Evolutionary conservation across 306 rosid species (phyloP).

Genomic region (Gillenia trifoliata): DNA sequence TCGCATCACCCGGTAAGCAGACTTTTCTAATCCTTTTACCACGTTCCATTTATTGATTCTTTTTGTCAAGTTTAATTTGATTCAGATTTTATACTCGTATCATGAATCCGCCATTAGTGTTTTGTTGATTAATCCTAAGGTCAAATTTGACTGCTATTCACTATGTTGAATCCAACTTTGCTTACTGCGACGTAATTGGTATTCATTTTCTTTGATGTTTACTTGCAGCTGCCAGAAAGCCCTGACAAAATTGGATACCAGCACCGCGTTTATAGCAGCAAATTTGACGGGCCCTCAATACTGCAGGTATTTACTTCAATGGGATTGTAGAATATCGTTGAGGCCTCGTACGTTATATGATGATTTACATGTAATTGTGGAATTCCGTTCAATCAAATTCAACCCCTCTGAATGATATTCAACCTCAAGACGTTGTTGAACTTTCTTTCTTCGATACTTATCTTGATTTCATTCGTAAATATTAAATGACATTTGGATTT

Average conservation of each 20-base stretch:
- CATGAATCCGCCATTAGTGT: background rate
- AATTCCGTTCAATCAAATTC: background rate
- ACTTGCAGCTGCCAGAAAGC: slow-evolving; percentile 47
- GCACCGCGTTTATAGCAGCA: slow-evolving; percentile 39
- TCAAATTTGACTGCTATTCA: background rate
- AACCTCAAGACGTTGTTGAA: background rate
- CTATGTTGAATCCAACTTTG: background rate
- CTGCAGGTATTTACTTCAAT: slow-evolving; percentile 51
- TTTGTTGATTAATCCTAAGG: background rate
- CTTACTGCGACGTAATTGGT: background rate
- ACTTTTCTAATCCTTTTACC: background rate
- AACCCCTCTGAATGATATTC: background rate
- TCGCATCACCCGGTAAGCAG: slow-evolving; percentile 51
- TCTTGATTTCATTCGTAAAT: background rate
- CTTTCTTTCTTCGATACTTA: background rate
- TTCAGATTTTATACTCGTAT: background rate
- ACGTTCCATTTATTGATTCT: too few relatives aligned
- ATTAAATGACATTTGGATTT: background rate
- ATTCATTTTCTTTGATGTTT: background rate
- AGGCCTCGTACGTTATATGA: background rate
- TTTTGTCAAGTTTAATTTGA: background rate
- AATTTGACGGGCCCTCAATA: slow-evolving; percentile 60
- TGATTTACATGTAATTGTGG: background rate
- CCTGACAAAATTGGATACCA: slow-evolving; percentile 37
- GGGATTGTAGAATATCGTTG: background rate